Conservation (phyloP, 257 asterid species). For the Petunia axillaris region DNA sequence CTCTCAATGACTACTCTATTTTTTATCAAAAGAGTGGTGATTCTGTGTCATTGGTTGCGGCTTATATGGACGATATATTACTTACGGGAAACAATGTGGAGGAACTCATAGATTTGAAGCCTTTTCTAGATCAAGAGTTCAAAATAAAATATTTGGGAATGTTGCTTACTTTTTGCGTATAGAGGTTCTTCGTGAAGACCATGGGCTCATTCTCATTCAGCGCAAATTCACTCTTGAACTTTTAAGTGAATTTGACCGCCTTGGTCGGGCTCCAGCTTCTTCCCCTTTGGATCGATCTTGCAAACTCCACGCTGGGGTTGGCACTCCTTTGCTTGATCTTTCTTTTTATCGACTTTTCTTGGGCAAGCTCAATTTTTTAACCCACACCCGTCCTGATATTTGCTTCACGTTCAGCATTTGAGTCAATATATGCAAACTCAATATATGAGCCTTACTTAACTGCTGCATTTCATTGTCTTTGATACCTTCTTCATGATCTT, state of each 20-base stretch:
- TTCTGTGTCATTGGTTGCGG: neutral
- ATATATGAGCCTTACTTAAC: neutral
- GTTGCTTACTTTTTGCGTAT: no score
- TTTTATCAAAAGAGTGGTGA: neutral
- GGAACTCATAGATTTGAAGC: neutral
- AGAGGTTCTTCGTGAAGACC: neutral
- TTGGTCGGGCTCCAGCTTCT: no score
- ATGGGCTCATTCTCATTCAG: neutral
- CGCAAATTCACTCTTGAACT: neutral
- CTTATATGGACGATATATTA: neutral
- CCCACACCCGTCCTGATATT: no score
- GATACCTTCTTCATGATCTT: neutral
- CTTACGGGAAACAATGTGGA: neutral
- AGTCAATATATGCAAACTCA: conserved; percentile 2
- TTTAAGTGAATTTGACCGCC: neutral
- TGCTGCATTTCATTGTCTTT: neutral
- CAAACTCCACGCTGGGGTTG: neutral
- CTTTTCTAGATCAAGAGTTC: neutral
- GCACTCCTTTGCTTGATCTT: neutral
- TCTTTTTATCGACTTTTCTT: neutral
- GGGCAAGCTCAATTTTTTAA: neutral
- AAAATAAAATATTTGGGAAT: neutral
- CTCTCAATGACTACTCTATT: neutral
- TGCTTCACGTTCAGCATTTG: neutral
- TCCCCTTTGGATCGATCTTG: no score